A percentile compares a stretch with the other conserved stretches of the same genome.
phyloP scores from a whole-genome alignment of 2,329 filamentous ascomycete species.

The Ophiostoma piceae region DNA sequence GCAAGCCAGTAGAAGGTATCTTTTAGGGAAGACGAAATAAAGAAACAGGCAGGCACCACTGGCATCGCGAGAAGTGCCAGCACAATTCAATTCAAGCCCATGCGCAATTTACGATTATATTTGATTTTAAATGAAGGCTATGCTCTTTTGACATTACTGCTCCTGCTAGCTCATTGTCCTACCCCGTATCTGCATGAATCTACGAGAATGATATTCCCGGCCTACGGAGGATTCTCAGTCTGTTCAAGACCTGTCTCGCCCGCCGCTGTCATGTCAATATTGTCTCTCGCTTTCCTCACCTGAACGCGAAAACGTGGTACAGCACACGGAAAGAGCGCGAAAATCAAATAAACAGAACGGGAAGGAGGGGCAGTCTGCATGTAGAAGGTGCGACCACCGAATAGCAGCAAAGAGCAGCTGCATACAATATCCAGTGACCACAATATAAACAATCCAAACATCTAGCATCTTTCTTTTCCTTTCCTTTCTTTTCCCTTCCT shows the following conservation, averaged over 20 bases:
- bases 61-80: too few species aligned
- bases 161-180: background rate
- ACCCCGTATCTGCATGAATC: background rate
- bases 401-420: background rate
- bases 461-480: background rate
- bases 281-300: slow-evolving; percentile 11
- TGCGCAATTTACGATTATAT: background rate
- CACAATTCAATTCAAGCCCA: background rate
- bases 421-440: background rate
- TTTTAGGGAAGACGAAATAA: background rate
- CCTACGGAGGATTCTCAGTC: too few species aligned
- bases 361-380: slow-evolving; percentile 10
- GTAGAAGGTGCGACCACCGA: slow-evolving; percentile 18
- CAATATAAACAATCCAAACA: slow-evolving; percentile 20
- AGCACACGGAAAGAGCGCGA: slow-evolving; percentile 22
- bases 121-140: background rate
- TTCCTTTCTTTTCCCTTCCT: background rate
- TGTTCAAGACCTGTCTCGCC: background rate
- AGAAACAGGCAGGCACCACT: too few species aligned
- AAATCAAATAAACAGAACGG: background rate
- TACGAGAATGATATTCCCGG: background rate
- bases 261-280: background rate
- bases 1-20: background rate
- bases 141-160: background rate
- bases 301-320: background rate